A percentile compares a stretch with the other conserved stretches of the same genome.
Conservation (phyloP, 2,329 filamentous ascomycete species). For the Aspergillus tubingensis region DNA sequence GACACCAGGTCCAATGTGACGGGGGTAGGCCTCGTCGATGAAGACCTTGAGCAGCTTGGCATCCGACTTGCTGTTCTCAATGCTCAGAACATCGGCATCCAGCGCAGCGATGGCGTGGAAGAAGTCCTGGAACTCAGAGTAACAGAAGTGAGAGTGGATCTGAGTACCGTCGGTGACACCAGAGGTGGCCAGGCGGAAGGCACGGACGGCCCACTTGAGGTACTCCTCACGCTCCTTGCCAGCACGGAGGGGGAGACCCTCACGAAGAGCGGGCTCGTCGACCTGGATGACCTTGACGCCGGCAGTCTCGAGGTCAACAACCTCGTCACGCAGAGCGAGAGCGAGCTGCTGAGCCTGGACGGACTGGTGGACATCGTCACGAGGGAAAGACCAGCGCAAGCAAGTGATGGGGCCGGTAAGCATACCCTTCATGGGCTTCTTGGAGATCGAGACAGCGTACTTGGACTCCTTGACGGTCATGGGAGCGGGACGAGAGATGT, state of each 20-base stretch:
- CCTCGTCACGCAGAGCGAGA: constrained; percentile 96
- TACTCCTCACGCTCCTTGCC: constrained; percentile 96
- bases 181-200: constrained; percentile 92
- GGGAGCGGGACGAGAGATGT: constrained; percentile 92
- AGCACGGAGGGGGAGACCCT: constrained; percentile 94
- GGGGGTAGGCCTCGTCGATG: constrained; percentile 93
- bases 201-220: constrained; percentile 95
- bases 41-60: constrained; percentile 99
- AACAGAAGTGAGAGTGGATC: constrained; percentile 99
- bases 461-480: constrained; percentile 99
- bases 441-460: constrained; percentile 93
- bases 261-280: constrained; percentile 97
- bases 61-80: constrained; percentile 99
- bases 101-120: constrained; percentile 99
- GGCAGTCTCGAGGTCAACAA: constrained; percentile 94
- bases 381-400: constrained; percentile 98
- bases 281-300: constrained; percentile 98
- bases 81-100: constrained; percentile 96
- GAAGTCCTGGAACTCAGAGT: constrained; percentile 99
- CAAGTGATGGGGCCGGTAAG: constrained; percentile 98
- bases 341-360: constrained; percentile 98
- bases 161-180: constrained; percentile 95
- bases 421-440: constrained; percentile 99
- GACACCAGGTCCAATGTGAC: constrained; percentile 98
- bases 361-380: constrained; percentile 99